Conservation (phyloP, 208 protist genomes). For the Acanthamoeba royreba region DNA sequence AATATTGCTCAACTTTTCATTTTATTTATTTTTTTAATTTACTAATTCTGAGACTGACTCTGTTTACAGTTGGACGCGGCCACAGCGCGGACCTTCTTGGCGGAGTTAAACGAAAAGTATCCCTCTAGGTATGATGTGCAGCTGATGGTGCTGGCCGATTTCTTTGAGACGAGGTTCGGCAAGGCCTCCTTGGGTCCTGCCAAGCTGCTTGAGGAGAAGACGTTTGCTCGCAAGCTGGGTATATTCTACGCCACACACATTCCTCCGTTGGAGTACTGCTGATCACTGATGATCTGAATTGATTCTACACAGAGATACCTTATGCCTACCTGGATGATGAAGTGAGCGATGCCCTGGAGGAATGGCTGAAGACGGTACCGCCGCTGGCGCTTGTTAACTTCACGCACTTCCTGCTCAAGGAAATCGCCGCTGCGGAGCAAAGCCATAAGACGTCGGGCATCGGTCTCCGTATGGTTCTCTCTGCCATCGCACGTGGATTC, state of each 20-base stretch:
- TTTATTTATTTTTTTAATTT: no score
- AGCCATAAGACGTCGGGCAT: background rate
- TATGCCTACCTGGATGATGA: background rate
- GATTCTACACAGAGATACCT: background rate
- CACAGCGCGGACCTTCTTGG: background rate
- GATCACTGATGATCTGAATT: no score
- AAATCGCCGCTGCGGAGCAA: background rate
- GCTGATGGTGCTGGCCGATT: background rate
- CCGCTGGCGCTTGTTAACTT: background rate
- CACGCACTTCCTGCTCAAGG: background rate
- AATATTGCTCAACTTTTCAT: no score
- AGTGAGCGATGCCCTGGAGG: background rate
- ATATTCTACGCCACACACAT: background rate
- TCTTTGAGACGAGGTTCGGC: background rate
- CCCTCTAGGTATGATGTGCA: background rate
- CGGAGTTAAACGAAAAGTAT: background rate
- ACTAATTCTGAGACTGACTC: no score
- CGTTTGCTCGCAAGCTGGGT: background rate
- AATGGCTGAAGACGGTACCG: background rate
- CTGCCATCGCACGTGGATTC: background rate
- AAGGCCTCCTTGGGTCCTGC: background rate
- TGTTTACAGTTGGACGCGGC: background rate
- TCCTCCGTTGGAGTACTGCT: no score
- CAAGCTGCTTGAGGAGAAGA: background rate
- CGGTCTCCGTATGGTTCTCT: background rate